These are phyloP conservation scores for Zygotorulaspora florentina DNA, from an alignment of 805 yeast genomes.

Conservation along the genomic window DNA sequence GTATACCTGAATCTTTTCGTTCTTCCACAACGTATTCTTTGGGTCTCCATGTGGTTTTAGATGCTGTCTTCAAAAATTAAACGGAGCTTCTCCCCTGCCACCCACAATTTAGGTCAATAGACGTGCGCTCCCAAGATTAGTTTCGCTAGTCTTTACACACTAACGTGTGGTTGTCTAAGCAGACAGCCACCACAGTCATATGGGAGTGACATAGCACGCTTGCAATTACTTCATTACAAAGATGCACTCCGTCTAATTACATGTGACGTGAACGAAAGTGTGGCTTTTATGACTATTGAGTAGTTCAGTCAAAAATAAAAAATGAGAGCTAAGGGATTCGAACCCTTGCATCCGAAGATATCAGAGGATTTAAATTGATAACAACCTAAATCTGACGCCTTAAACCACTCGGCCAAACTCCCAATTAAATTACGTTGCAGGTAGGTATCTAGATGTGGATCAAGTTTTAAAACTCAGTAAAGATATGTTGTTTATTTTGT, in stretches of 20 bases:
- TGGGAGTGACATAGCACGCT: neutral
- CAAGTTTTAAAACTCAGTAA: no score
- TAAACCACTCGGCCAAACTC: constrained; percentile 35
- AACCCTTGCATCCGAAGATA: constrained; percentile 35
- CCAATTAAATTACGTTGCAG: constrained; percentile 4
- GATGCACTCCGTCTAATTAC: neutral
- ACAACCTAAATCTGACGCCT: constrained; percentile 34
- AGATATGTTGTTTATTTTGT: no score
- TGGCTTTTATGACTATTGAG: no score
- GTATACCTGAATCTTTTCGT: no score
- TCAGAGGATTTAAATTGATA: constrained; percentile 23
- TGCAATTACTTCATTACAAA: neutral
- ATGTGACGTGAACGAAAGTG: constrained; percentile 4
- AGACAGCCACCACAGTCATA: constrained; percentile 11
- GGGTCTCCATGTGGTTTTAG: neutral
- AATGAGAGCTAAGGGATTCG: constrained; percentile 34
- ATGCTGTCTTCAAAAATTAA: neutral
- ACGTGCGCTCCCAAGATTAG: neutral
- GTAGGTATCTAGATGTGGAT: no score
- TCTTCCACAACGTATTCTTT: neutral
- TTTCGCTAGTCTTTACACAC: neutral
- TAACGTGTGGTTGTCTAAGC: neutral
- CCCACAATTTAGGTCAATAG: neutral
- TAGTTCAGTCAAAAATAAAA: no score
- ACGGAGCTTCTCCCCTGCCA: neutral